Conservation (phyloP, 352 stramenopile species). For the Phytophthora aleatoria region DNA sequence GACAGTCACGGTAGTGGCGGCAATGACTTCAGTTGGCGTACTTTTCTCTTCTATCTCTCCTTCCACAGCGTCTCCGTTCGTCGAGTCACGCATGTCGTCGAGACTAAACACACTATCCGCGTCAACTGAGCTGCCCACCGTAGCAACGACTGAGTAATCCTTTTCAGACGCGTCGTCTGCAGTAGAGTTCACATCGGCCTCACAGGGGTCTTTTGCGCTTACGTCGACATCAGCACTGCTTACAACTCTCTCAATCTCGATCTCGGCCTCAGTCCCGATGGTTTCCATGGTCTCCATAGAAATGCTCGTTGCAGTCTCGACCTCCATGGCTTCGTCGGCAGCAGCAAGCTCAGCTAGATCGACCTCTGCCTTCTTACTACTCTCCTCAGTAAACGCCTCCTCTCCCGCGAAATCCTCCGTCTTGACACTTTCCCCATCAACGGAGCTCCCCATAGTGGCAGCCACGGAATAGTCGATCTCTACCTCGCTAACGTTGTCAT, state of each 20-base stretch:
- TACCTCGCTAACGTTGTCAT: neutral
- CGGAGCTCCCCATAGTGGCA: conserved; percentile 30
- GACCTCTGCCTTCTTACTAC: conserved; percentile 18
- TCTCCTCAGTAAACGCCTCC: conserved; percentile 19
- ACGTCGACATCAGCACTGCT: neutral
- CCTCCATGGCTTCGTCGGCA: neutral
- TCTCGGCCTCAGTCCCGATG: neutral
- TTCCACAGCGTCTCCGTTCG: neutral
- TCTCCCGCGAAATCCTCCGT: conserved; percentile 31
- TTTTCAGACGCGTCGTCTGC: conserved; percentile 14
- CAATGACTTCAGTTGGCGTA: neutral
- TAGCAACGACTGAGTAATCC: conserved; percentile 20
- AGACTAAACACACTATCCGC: conserved; percentile 22
- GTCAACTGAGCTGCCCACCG: conserved; percentile 18
- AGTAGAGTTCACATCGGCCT: conserved; percentile 9
- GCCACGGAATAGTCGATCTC: conserved; percentile 28
- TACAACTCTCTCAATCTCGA: neutral
- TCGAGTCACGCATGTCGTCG: conserved; percentile 18
- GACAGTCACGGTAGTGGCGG: too few relatives aligned
- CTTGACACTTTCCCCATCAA: conserved; percentile 28
- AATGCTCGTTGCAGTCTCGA: too few relatives aligned
- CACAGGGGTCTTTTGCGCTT: neutral
- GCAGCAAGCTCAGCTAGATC: conserved; percentile 30
- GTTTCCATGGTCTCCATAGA: neutral
- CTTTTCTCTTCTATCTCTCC: neutral